Conservation (phyloP, 345 rosid species). For the Dipteronia sinensis region DNA sequence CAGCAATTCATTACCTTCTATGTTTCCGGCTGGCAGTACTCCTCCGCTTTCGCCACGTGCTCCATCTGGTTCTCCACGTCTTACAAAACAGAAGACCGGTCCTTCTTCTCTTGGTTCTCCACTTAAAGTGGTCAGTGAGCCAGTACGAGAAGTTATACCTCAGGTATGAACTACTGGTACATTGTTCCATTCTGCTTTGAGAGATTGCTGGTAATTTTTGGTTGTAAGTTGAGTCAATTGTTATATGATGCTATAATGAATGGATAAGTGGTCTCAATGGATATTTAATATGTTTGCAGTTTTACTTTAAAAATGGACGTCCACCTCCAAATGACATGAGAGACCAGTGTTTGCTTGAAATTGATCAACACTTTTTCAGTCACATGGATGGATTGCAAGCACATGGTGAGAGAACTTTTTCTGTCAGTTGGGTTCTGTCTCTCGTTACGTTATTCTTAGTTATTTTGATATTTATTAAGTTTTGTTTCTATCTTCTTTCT, state of each 20-base stretch:
- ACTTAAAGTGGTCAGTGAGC: conserved; percentile 73
- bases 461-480: conserved; percentile 9
- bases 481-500: background rate
- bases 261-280: background rate
- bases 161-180: conserved; percentile 54
- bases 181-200: background rate
- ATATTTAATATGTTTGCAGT: conserved; percentile 49
- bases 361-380: conserved; percentile 69
- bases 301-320: conserved; percentile 90
- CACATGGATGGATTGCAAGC: conserved; percentile 71
- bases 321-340: conserved; percentile 78
- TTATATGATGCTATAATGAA: background rate
- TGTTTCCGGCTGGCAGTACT: conserved; percentile 92
- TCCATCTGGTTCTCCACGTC: conserved; percentile 87
- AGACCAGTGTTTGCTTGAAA: conserved; percentile 63
- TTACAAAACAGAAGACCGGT: conserved; percentile 67
- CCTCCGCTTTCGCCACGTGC: conserved; percentile 98
- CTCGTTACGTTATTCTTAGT: background rate
- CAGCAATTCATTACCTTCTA: conserved; percentile 77
- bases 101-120: conserved; percentile 89
- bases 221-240: background rate
- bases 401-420: conserved; percentile 46
- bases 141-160: conserved; percentile 80
- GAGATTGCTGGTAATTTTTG: background rate
- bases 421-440: background rate